A percentile compares a stretch with the other conserved stretches of the same genome.
phyloP scores from a whole-genome alignment of 129 eudicot genomes.

The Flaveria trinervia region DNA sequence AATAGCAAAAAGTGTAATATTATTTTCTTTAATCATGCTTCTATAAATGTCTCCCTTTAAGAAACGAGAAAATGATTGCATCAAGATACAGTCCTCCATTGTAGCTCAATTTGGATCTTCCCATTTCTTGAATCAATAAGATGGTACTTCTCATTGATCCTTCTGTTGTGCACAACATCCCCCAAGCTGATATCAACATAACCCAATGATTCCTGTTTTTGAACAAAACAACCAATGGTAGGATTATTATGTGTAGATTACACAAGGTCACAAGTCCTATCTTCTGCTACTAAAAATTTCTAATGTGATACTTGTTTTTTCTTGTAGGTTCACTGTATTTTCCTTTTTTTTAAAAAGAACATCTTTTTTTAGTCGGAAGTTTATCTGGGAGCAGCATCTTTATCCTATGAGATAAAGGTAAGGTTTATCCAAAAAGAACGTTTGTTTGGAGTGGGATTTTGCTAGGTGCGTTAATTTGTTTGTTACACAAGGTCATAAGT shows the following conservation, averaged over 20 bases:
- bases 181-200: constrained; percentile 67
- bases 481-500: no score
- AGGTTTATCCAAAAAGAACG: no score
- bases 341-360: no score
- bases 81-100: constrained; percentile 79
- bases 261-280: no score
- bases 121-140: constrained; percentile 95
- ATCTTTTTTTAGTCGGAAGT: no score
- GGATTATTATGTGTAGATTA: not conserved
- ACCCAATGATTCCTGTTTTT: constrained; percentile 78
- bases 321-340: no score
- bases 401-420: no score
- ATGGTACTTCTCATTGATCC: constrained; percentile 85
- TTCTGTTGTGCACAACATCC: constrained; percentile 77
- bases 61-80: not conserved
- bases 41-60: constrained; percentile 17
- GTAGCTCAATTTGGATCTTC: constrained; percentile 75
- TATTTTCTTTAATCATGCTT: constrained; percentile 21
- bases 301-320: no score
- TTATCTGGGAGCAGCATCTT: no score
- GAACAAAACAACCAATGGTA: constrained; percentile 1
- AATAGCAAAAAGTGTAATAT: constrained; percentile 1
- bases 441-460: no score
- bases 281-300: no score
- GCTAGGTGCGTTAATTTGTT: no score